Percentiles rank a stretch among this genome's conserved stretches.
Conservation (phyloP, 2,329 filamentous ascomycete species). For the Blastomyces parvus region DNA sequence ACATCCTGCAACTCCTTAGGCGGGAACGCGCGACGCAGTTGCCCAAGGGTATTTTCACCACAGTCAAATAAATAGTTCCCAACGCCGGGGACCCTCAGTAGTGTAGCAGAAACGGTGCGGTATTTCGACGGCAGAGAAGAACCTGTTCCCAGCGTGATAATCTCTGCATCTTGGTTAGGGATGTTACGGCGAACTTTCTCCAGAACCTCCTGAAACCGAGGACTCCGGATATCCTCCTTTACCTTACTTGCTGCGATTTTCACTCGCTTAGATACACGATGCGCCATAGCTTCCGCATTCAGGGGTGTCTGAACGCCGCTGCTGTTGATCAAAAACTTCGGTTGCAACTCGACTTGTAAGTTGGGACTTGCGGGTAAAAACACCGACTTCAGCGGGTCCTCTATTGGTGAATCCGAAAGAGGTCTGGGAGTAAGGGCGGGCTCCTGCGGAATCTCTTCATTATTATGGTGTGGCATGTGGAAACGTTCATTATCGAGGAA, state of each 20-base stretch:
- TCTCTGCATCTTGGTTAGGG: slow-evolving; percentile 65
- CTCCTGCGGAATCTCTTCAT: slow-evolving; percentile 34
- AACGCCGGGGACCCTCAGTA: slow-evolving; percentile 71
- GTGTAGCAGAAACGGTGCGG: slow-evolving; percentile 83
- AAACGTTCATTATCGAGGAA: slow-evolving; percentile 67
- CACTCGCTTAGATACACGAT: background rate
- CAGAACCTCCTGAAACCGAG: slow-evolving; percentile 26
- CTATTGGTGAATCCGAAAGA: background rate
- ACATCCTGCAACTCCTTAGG: slow-evolving; percentile 57
- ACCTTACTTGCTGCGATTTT: slow-evolving; percentile 2
- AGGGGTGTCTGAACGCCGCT: slow-evolving; percentile 22
- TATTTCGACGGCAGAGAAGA: slow-evolving; percentile 87
- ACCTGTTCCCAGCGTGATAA: slow-evolving; percentile 82
- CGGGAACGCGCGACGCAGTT: slow-evolving; percentile 65
- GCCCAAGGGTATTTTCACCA: slow-evolving; percentile 85
- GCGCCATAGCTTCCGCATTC: slow-evolving; percentile 18
- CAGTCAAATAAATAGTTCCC: slow-evolving; percentile 89
- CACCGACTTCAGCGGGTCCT: background rate
- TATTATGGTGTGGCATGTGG: slow-evolving; percentile 57
- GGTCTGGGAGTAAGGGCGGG: background rate
- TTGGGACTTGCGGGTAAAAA: slow-evolving; percentile 32
- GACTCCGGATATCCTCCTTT: slow-evolving; percentile 22
- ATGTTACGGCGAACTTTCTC: slow-evolving; percentile 52
- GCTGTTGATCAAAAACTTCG: slow-evolving; percentile 32
- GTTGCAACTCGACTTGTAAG: slow-evolving; percentile 38